A percentile compares a stretch with the other conserved stretches of the same genome.
Conservation (phyloP, 192 early-diverging fungal genomes). For the Backusella tarrabulga region DNA sequence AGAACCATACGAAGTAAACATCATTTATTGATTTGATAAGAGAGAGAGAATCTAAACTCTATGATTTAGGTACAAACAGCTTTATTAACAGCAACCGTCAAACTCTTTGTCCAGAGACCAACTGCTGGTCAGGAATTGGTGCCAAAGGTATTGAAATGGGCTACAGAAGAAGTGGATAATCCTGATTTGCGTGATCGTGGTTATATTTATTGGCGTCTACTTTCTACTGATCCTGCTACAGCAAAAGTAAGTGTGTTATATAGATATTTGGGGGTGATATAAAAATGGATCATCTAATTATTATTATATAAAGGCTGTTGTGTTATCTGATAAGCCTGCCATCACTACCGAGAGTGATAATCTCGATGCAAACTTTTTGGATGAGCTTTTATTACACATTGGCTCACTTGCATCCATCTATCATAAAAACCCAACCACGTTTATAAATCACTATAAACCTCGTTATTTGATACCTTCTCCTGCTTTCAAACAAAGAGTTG, state of each 20-base stretch:
- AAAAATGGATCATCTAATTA: background rate
- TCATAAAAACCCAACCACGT: conserved; percentile 85
- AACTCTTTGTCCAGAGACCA: conserved; percentile 93
- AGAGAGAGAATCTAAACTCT: background rate
- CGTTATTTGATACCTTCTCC: conserved; percentile 51
- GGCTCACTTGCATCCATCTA: conserved; percentile 88
- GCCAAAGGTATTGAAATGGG: conserved; percentile 90
- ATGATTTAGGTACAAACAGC: conserved; percentile 76
- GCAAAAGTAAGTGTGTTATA: conserved; percentile 56
- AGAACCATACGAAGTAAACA: conserved; percentile 70
- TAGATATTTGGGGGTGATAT: too few relatives aligned
- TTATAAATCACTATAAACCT: conserved; percentile 71
- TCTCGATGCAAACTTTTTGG: conserved; percentile 78
- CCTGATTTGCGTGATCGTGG: conserved; percentile 97
- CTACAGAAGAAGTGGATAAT: conserved; percentile 94
- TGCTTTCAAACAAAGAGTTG: conserved; percentile 37
- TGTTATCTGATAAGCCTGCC: conserved; percentile 90
- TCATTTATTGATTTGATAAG: background rate
- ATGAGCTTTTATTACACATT: conserved; percentile 86
- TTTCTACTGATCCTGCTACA: conserved; percentile 91
- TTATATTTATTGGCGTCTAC: conserved; percentile 96
- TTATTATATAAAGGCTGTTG: conserved; percentile 63
- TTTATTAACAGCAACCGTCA: conserved; percentile 93
- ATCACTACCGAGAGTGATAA: conserved; percentile 95
- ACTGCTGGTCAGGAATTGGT: conserved; percentile 90